Conservation (phyloP, 2,329 filamentous ascomycete genomes). For the Aspergillus fructus region DNA sequence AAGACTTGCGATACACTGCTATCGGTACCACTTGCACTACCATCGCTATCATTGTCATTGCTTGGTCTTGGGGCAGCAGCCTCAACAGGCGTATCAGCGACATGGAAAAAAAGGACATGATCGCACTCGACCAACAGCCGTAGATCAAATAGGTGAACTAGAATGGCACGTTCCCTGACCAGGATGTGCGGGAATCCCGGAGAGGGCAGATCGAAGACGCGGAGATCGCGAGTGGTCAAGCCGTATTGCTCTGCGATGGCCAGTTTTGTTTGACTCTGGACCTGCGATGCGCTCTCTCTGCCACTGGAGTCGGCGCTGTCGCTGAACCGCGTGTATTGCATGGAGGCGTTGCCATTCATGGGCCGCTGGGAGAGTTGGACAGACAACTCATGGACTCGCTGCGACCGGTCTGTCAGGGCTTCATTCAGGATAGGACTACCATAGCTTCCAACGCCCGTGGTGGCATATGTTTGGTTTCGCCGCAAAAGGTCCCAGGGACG, state of each 20-base stretch:
- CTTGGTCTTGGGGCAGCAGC: background rate
- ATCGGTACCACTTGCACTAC: background rate
- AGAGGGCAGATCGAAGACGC: slow-evolving; percentile 34
- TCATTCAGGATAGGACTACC: too few species aligned
- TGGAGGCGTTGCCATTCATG: background rate
- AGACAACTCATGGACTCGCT: background rate
- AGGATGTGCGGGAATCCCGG: slow-evolving; percentile 35
- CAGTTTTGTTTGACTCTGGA: slow-evolving; percentile 15
- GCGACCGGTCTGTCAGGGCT: background rate
- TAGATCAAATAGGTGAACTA: slow-evolving; percentile 37
- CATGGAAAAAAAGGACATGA: slow-evolving; percentile 29
- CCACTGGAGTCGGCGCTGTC: background rate
- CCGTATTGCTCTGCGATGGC: slow-evolving; percentile 21
- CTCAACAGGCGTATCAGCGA: slow-evolving; percentile 2
- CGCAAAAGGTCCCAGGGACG: background rate
- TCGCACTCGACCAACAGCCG: slow-evolving; percentile 36
- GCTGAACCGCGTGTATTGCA: background rate
- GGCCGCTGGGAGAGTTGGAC: background rate
- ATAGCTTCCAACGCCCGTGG: background rate
- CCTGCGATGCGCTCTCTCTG: background rate
- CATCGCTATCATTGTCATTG: background rate
- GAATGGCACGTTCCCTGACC: slow-evolving; percentile 31
- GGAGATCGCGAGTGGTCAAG: slow-evolving; percentile 31
- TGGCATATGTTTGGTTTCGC: background rate
- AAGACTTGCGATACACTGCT: background rate